Base-by-base conservation (phyloP, 108 stramenopile genomes). In the Cyclotella kingstonii region DNA sequence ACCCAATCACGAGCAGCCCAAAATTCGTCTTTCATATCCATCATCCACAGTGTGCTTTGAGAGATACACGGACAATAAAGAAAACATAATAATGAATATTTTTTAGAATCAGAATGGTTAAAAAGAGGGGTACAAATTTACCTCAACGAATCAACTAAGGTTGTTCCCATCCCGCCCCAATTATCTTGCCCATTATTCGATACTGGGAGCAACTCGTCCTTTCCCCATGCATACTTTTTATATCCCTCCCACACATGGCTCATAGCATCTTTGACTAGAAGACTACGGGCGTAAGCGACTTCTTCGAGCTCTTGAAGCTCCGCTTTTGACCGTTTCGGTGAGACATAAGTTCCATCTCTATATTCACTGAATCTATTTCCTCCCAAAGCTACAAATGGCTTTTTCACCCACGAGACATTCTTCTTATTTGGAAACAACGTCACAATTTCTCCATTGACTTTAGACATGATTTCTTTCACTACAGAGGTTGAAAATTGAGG, bases 11-110 rank as follows among this genome's bases (percentile, higher is more conserved):
- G 26, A 22, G 82, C 85, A 38, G 84, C 77, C 22, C 52, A 41
- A 54, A 90, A 93, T 41, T 86, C 89, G 10, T 82, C 76, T 40
- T 61, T 71, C 66, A 90, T 68, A 14, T 82, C 87, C 68, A 89
- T 77, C 18, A 93, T 38, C 81, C 84, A 89, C 22, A 90, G 78
- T 18, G 89, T 88, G 67, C 87, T 86, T 4, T 9, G 30, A 51
- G 1, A n/a, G 28, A 29, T 5, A 27, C 8, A 27, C 10, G 9
- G 15, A 2, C 4, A 11, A 47, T 11, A 52, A 40, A 47, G 18
- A 1, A 39, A 41, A 39, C 12, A 26, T 27, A 36, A 44, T 1
- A 22, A n/a, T n/a, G n/a, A 18, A 27, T 28, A 7, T 17, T 10
- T 25, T 35, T 26, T 15, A 43, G 39, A 44, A 30, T 17, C 7